Percentiles rank a stretch among this genome's conserved stretches.
These are phyloP conservation scores for Penicillium sp. DNA, from an alignment of 2,329 filamentous ascomycete genomes.

Conservation along the genomic window DNA sequence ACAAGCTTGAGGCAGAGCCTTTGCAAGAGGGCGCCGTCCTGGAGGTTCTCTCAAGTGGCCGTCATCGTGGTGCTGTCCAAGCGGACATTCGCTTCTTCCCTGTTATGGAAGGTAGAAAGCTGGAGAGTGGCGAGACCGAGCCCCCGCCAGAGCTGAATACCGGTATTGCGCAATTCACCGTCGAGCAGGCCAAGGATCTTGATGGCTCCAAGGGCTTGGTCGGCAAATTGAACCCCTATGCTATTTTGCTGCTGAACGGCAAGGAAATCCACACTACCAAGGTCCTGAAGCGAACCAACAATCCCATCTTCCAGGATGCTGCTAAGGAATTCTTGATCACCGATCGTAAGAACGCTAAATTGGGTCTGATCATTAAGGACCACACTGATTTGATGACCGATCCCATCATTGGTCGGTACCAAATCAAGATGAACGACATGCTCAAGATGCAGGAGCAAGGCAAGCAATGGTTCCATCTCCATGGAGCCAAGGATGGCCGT, in stretches of 20 bases:
- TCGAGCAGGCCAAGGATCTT: slow-evolving; percentile 95
- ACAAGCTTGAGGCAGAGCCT: slow-evolving; percentile 73
- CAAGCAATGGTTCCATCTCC: slow-evolving; percentile 92
- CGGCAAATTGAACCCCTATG: slow-evolving; percentile 88
- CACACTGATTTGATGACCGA: slow-evolving; percentile 83
- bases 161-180: slow-evolving; percentile 88
- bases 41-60: slow-evolving; percentile 81
- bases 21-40: slow-evolving; percentile 83
- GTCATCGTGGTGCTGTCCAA: slow-evolving; percentile 75
- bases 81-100: slow-evolving; percentile 94
- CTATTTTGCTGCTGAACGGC: slow-evolving; percentile 82
- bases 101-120: slow-evolving; percentile 67
- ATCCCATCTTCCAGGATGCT: slow-evolving; percentile 92
- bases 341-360: slow-evolving; percentile 83
- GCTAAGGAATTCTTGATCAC: slow-evolving; percentile 94
- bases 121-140: slow-evolving; percentile 74
- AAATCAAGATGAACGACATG: slow-evolving; percentile 94
- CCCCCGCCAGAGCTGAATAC: slow-evolving; percentile 87
- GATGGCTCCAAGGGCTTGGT: slow-evolving; percentile 91
- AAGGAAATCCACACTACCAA: slow-evolving; percentile 87
- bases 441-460: slow-evolving; percentile 87
- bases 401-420: slow-evolving; percentile 84
- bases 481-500: slow-evolving; percentile 77
- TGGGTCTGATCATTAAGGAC: slow-evolving; percentile 93
- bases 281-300: slow-evolving; percentile 95